Percentiles rank a stretch among this genome's conserved stretches.
phyloP scores from a whole-genome alignment of 2,329 filamentous ascomycete species.

The Sporothrix protearum region DNA sequence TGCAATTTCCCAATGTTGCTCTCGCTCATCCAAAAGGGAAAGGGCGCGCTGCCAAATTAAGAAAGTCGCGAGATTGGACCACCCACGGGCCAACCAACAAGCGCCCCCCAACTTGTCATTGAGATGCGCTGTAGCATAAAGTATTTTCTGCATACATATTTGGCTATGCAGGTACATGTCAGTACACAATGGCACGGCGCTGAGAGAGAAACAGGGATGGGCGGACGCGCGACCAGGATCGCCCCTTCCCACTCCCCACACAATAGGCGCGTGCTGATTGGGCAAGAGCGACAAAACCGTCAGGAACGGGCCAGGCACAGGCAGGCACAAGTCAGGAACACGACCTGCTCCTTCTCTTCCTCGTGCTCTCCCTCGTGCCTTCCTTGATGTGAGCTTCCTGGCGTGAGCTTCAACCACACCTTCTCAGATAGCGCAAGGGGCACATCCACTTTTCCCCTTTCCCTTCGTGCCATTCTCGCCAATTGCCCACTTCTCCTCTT shows the following conservation, averaged over 20 bases:
- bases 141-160: background rate
- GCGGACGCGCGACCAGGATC: background rate
- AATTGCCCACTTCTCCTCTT: conserved; percentile 1
- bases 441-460: conserved; percentile 7
- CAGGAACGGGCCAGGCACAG: background rate
- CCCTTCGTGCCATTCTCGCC: background rate
- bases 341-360: background rate
- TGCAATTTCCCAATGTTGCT: conserved; percentile 18
- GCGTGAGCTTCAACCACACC: background rate
- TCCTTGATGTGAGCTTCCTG: background rate
- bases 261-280: conserved; percentile 16
- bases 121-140: background rate
- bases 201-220: background rate
- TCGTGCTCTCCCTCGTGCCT: background rate
- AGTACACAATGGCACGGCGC: background rate
- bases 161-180: background rate
- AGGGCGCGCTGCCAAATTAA: conserved; percentile 14
- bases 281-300: background rate
- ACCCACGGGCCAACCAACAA: background rate
- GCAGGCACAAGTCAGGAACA: background rate
- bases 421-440: conserved; percentile 19
- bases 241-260: conserved; percentile 9
- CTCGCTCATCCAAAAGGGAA: conserved; percentile 7
- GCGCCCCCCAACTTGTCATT: background rate
- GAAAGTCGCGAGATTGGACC: conserved; percentile 15